Percentiles rank a stretch among this genome's conserved stretches.
These are phyloP conservation scores for Solanum phureja DNA, from an alignment of 257 asterid genomes.

Conservation along the genomic window DNA sequence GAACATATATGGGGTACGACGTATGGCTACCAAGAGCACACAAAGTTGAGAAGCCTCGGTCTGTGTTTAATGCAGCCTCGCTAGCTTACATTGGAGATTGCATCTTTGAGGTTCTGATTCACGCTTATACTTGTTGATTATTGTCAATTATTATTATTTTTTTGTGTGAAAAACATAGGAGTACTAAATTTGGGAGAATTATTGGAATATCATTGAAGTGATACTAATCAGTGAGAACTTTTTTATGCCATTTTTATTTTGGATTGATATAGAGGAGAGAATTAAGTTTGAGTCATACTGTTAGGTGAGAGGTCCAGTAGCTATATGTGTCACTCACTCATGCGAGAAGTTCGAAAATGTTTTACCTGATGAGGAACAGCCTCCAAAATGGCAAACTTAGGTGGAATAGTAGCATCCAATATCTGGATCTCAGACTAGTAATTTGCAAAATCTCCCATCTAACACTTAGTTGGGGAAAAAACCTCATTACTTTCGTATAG, in stretches of 20 bases:
- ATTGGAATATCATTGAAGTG: neutral
- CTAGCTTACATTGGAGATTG: conserved; percentile 90
- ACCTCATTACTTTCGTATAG: neutral
- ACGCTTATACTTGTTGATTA: neutral
- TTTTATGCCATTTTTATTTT: neutral
- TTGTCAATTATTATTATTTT: neutral
- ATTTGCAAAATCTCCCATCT: neutral
- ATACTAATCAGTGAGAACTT: neutral
- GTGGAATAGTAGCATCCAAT: neutral
- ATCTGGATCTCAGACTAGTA: neutral
- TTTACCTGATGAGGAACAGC: neutral
- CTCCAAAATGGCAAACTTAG: neutral
- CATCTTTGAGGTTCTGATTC: conserved; percentile 61
- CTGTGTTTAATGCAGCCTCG: conserved; percentile 73
- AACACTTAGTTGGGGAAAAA: neutral
- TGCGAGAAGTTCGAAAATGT: neutral
- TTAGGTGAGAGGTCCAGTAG: neutral
- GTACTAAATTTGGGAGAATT: neutral
- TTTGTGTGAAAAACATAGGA: neutral
- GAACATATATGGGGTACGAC: conserved; percentile 65
- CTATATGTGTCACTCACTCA: neutral
- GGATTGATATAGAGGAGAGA: neutral
- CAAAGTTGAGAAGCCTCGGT: conserved; percentile 79
- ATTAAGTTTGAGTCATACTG: neutral
- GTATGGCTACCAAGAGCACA: conserved; percentile 81